Conservation (phyloP, 1,284 basidiomycete genomes). For the Trametes polyzona region DNA sequence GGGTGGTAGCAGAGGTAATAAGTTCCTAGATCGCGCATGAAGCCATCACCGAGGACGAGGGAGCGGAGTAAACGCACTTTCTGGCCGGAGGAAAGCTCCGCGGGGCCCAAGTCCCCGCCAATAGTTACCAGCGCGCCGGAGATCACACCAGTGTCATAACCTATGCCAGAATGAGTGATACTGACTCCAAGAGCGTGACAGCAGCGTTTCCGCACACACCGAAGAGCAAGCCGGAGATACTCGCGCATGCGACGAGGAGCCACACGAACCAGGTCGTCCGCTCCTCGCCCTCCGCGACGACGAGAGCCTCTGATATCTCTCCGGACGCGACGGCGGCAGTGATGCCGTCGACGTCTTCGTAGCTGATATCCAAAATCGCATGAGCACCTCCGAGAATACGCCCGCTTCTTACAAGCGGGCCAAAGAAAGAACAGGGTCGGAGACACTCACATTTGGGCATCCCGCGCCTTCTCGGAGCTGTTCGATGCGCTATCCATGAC, state of each 20-base stretch:
- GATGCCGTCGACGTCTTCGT: slow-evolving; percentile 30
- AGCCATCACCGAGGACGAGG: neutral
- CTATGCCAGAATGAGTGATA: slow-evolving; percentile 38
- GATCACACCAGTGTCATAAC: slow-evolving; percentile 83
- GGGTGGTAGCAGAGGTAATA: slow-evolving; percentile 80
- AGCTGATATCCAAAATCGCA: slow-evolving; percentile 14
- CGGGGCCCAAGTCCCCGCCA: slow-evolving; percentile 66
- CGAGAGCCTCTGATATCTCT: slow-evolving; percentile 62
- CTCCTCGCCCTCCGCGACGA: slow-evolving; percentile 73
- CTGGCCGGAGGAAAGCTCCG: slow-evolving; percentile 60
- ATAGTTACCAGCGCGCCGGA: slow-evolving; percentile 79
- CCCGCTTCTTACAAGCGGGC: neutral
- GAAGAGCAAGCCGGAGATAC: slow-evolving; percentile 79
- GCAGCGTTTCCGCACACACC: slow-evolving; percentile 47
- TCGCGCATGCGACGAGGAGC: slow-evolving; percentile 66
- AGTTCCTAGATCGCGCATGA: slow-evolving; percentile 58
- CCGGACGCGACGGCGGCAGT: slow-evolving; percentile 40
- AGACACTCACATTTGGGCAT: slow-evolving; percentile 16
- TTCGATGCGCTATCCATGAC: slow-evolving; percentile 13
- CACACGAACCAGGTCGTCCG: slow-evolving; percentile 72
- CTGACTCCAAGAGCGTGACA: neutral
- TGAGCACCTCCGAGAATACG: slow-evolving; percentile 1
- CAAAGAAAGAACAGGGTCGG: neutral
- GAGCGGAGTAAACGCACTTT: slow-evolving; percentile 48
- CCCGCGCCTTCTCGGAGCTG: slow-evolving; percentile 11